Base-by-base conservation (phyloP, 345 rosid species). In the Brassica nigra region DNA sequence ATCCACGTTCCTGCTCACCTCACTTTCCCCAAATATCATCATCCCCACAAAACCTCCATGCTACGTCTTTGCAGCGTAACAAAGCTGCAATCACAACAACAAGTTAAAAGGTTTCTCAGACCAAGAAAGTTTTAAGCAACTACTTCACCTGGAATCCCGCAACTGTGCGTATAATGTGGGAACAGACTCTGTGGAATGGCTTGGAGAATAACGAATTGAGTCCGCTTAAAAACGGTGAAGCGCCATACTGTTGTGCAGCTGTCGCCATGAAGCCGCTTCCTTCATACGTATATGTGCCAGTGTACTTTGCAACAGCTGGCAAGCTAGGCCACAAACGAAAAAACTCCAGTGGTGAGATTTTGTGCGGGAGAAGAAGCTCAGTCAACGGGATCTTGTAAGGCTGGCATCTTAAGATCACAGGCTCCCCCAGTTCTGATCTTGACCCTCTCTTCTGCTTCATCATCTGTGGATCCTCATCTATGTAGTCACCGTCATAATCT, bases 271-370 rank as follows among this genome's bases (percentile, higher is more conserved):
- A 91, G 79, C 99, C 98, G 72, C 99, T 95, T 72, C 99, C 98
- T 85, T 95, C 98, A 31, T 95, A 95, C 34, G 81, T 83, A 73
- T 91, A 95, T 23, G 96, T 90, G 70, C 98, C 99, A 63, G 98
- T 88, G 75, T 85, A 85, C 83, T 95, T 98, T 62, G 89, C 92
- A 65, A 91, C 85, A 55, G 98, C 97, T 10, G 98, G 98, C 80
- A 95, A 90, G 86, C 98, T 91, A 71, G 99, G 98, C 99, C 99
- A 95, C 64, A 95, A 86, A 57, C 99, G 97, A 87, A 93, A 95
- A 83, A 93, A 95, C 81, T 95, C 99, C 0, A 93, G 98, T 1
- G 99, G 98, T 39, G 99, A 95, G 64, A 93, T 87, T 85, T 93
- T 91, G 80, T 90, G 97, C 0, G 98, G 99, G 88, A 89, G 87